phyloP scores from a whole-genome alignment of 129 eudicot species.

The Apium graveolens region DNA sequence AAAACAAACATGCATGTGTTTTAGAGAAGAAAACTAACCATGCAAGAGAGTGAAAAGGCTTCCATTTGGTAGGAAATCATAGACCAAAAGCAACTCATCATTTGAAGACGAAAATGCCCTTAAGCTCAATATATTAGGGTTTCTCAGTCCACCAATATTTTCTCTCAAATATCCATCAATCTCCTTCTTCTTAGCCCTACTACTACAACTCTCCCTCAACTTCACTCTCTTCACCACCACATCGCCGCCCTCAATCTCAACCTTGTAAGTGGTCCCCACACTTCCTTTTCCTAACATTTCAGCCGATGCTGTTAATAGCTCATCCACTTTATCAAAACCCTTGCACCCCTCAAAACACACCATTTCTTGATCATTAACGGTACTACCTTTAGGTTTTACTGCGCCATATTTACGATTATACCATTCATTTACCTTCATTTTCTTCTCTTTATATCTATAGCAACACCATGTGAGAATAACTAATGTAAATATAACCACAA shows the following conservation, averaged over 20 bases:
- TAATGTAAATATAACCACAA: neutral
- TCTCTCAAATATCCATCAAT: constrained; percentile 33
- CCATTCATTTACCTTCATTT: neutral
- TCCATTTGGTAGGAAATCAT: constrained; percentile 45
- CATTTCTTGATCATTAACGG: constrained; percentile 7
- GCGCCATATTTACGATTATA: neutral
- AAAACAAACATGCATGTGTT: neutral
- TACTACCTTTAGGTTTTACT: neutral
- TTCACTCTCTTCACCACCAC: constrained; percentile 50
- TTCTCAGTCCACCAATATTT: constrained; percentile 31
- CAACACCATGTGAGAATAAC: constrained; percentile 17
- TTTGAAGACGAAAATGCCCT: constrained; percentile 41
- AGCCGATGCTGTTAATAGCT: constrained; percentile 49
- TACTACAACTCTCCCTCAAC: constrained; percentile 14
- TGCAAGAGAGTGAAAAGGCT: constrained; percentile 59
- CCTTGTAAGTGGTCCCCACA: constrained; percentile 57
- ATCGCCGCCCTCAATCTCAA: constrained; percentile 43
- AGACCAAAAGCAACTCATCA: constrained; percentile 50
- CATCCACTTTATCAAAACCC: constrained; percentile 39
- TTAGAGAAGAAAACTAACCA: constrained; percentile 22
- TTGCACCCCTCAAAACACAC: constrained; percentile 30
- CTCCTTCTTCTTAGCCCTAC: constrained; percentile 35
- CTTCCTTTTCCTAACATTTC: constrained; percentile 64
- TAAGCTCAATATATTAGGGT: constrained; percentile 43
- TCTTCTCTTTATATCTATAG: neutral